Evolutionary conservation across 306 rosid species (phyloP), one percentile per base, ranked within the genome.

Genomic region (Senna siamea): DNA sequence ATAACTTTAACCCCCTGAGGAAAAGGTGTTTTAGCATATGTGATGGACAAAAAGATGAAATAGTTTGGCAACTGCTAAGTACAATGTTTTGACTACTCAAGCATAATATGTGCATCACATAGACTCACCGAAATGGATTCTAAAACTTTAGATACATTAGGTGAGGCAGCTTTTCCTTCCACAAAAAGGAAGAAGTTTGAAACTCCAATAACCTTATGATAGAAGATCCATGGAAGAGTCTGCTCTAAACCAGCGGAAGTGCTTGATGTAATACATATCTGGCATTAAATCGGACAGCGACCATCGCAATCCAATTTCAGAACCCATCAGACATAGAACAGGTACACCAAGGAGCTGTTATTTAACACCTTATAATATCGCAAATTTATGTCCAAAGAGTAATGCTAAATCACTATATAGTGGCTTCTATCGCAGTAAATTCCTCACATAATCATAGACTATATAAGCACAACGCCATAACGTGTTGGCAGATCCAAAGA

Each of bases 121-220:
- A 59, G 68, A 84, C 95, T 87, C 69, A 93, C 98, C 34, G 96
- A 96, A 87, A 93, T 93, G 86, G 71, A 69, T 82, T 90, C 90
- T 68, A 93, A 81, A 58, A 90, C 92, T 81, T 81, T 83, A 22
- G 97, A 72, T 51, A 93, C 92, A 72, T 87, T 80, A 18, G 90
- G 80, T 1, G 93, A 84, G 17, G 98, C 93, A 74, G 98, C 97
- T 75, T 86, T 91, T 68, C 94, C 98, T 85, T 91, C 98, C n/a
- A 93, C 97, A 40, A 93, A 93, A 65, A 93, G 93, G 26, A 89
- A 82, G 68, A 90, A 93, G 73, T 14, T 85, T 0, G 97, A 89
- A 72, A 93, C 97, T 76, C 96, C 97, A 66, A 93, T 82, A 40
- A 91, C 92, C 81, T 91, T 93, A 73, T 85, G 94, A 84, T 91